Conservation (phyloP, 148 eudicot species). For the Persicaria maculosa region DNA sequence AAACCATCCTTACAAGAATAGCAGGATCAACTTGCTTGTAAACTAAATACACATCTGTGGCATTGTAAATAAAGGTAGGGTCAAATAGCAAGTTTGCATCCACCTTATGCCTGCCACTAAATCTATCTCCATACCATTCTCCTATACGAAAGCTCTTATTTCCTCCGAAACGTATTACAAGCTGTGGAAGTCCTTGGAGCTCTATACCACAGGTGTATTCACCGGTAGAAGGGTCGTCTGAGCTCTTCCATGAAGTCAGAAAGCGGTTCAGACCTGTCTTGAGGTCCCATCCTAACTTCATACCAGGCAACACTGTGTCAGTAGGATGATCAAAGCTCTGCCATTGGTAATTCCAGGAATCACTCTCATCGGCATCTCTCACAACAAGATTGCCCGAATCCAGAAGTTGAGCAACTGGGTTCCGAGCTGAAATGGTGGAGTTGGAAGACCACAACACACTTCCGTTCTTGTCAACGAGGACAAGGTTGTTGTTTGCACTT, state of each 20-base stretch:
- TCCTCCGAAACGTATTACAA: too few relatives aligned
- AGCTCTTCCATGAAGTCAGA: slow-evolving; percentile 33
- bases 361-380: slow-evolving; percentile 13
- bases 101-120: too few relatives aligned
- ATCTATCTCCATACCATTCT: too few relatives aligned
- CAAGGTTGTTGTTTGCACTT: slow-evolving; percentile 20
- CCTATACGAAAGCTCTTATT: too few relatives aligned
- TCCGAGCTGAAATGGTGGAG: neutral
- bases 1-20: too few relatives aligned
- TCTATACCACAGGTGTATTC: slow-evolving; percentile 21
- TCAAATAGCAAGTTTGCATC: too few relatives aligned
- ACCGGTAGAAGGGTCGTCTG: slow-evolving; percentile 30
- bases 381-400: slow-evolving; percentile 54
- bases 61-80: too few relatives aligned
- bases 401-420: slow-evolving; percentile 36
- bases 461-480: slow-evolving; percentile 14
- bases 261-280: slow-evolving; percentile 27
- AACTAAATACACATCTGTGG: too few relatives aligned
- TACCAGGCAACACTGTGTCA: slow-evolving; percentile 44
- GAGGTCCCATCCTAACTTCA: slow-evolving; percentile 43
- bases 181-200: too few relatives aligned
- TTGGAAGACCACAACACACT: slow-evolving; percentile 29
- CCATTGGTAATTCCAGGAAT: slow-evolving; percentile 29
- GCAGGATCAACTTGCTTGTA: too few relatives aligned
- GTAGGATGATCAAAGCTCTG: slow-evolving; percentile 19